These are phyloP conservation scores for Cercospora sesami DNA, from an alignment of 2,329 filamentous ascomycete genomes.

Conservation along the genomic window DNA sequence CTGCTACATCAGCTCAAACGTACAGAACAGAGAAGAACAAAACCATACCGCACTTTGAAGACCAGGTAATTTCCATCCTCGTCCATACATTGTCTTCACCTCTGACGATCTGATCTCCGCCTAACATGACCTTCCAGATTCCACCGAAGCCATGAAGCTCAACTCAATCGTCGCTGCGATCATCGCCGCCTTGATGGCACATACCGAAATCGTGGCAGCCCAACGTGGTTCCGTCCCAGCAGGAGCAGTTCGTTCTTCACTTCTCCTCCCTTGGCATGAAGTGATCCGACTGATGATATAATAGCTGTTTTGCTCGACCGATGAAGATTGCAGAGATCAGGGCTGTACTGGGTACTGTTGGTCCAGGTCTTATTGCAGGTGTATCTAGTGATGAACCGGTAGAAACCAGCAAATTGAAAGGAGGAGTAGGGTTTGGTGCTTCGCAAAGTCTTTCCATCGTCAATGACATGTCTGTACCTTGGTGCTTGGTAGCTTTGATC, in stretches of 20 bases:
- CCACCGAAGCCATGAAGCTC: background rate
- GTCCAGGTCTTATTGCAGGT: background rate
- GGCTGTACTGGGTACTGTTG: background rate
- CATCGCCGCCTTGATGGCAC: background rate
- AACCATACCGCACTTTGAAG: background rate
- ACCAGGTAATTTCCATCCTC: background rate
- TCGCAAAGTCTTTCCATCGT: background rate
- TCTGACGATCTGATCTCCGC: background rate
- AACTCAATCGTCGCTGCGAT: background rate
- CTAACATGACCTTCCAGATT: background rate
- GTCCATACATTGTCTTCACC: background rate
- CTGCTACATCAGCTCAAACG: background rate
- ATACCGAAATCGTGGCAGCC: background rate
- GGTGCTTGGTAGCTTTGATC: no score
- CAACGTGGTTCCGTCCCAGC: background rate
- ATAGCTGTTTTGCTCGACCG: background rate
- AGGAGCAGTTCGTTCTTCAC: background rate
- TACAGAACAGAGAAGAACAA: background rate
- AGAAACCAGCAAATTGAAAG: no score
- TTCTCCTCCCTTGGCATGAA: background rate
- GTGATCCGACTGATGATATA: background rate
- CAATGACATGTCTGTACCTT: background rate
- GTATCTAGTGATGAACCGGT: background rate
- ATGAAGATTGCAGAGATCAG: background rate
- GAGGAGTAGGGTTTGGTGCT: no score